Evolutionary conservation across 768 basidiomycete species (phyloP).

Genomic region (Trichaptum fuscoviolaceum): DNA sequence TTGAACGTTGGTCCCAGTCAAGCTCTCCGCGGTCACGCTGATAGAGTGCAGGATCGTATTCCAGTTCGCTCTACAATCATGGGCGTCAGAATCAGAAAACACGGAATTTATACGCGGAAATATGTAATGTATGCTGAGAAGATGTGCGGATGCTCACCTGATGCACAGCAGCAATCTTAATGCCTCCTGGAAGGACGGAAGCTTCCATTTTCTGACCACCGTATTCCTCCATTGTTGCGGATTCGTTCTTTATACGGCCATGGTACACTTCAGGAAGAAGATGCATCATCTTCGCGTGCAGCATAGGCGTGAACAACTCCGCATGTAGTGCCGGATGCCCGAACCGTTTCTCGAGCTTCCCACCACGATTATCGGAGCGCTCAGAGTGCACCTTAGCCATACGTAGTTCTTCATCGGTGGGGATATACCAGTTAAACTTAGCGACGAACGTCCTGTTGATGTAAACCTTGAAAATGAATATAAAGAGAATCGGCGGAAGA

Average conservation of each 20-base stretch:
- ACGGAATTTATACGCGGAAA: background rate
- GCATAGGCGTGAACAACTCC: slow-evolving; percentile 85
- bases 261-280: slow-evolving; percentile 70
- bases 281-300: slow-evolving; percentile 82
- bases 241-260: slow-evolving; percentile 60
- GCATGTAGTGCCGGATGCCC: slow-evolving; percentile 88
- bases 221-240: slow-evolving; percentile 69
- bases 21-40: slow-evolving; percentile 77
- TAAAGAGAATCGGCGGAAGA: slow-evolving; percentile 81
- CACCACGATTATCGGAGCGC: slow-evolving; percentile 62
- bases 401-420: slow-evolving; percentile 71
- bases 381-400: slow-evolving; percentile 73
- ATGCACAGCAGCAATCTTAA: slow-evolving; percentile 78
- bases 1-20: slow-evolving; percentile 83
- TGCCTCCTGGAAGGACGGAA: slow-evolving; percentile 67
- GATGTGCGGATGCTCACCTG: slow-evolving; percentile 40
- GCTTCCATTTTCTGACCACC: slow-evolving; percentile 75
- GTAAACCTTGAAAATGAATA: slow-evolving; percentile 81
- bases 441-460: slow-evolving; percentile 61
- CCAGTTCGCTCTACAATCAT: slow-evolving; percentile 52
- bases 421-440: slow-evolving; percentile 79
- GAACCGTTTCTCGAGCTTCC: slow-evolving; percentile 85
- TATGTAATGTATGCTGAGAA: slow-evolving; percentile 6
- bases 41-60: slow-evolving; percentile 77
- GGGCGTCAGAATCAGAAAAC: slow-evolving; percentile 3